Base-by-base conservation (phyloP, 2,329 filamentous ascomycete genomes). In the Microcyclosporella mali region DNA sequence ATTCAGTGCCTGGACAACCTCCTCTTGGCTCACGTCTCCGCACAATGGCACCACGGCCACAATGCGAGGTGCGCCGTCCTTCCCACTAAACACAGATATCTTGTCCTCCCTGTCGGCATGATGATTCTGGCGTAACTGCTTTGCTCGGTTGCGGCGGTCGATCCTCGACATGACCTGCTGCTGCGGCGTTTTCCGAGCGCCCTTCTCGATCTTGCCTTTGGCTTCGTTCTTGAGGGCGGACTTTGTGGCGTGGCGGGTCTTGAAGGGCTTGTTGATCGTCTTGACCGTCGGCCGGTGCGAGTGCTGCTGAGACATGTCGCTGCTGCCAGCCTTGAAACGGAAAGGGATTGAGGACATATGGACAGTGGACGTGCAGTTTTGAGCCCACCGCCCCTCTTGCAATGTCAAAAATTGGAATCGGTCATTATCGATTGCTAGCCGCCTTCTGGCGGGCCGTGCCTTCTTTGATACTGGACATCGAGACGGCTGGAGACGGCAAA, bases 151-250 rank as follows among this genome's bases (percentile, higher is more conserved):
- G 57, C 88, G 82, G 47, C 92, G 84, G 67, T 95, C 88, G 65
- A 98, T 78, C 69, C 97, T 98, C 46, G 88, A 94, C 86, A 95
- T 90, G 69, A 95, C 80, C 70, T 95, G 88, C 65, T 98, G 92
- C 65, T 95, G 88, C 42, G 87, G 87, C 12, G 90, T 95, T 67
- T 87, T 94, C 60, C 90, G 81, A 57, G 74, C 73, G 4, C 49
- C 51, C 35, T 36, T 42, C 56, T 81, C 82, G 37, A 90, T 77
- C 66, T 92, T 92, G 62, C 89, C 89, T 74, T 97, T 97, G 46
- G 81, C 77, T 53, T 81, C 75, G 52, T 95, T 87, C 64, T 92
- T 88, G 61, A 95, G 67, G 45, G 87, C 79, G 60, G 86, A 82
- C 67, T 97, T 97, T 49, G 86, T 88, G 31, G 89, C 79, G 71